Evolutionary conservation across 805 yeast genomes (phyloP).

Genomic region (Yarrowia sp.): DNA sequence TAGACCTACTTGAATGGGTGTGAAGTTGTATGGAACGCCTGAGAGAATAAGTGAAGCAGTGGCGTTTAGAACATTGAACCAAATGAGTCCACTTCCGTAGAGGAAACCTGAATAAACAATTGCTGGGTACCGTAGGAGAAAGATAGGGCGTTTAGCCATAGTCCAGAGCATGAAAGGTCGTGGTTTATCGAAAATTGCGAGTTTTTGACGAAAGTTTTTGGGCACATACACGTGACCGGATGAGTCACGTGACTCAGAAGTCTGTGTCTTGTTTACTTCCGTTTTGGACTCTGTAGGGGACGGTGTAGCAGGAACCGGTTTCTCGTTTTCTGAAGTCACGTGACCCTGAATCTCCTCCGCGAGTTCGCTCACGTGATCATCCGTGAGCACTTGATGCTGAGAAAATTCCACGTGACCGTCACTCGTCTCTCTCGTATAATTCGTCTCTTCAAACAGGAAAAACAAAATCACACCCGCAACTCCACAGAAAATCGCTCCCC

Average conservation of each 20-base stretch:
- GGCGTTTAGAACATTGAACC: slow-evolving; percentile 26
- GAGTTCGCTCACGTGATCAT: neutral
- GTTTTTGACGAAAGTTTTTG: slow-evolving; percentile 12
- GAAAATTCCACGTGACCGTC: neutral
- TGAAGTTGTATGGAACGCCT: neutral
- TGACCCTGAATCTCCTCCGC: neutral
- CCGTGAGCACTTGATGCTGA: neutral
- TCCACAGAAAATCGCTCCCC: slow-evolving; percentile 25
- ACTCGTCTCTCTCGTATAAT: neutral
- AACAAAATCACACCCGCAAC: neutral
- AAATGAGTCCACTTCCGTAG: slow-evolving; percentile 7
- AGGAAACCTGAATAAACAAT: slow-evolving; percentile 12
- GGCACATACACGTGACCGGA: neutral
- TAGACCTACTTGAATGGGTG: slow-evolving; percentile 7
- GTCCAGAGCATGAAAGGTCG: slow-evolving; percentile 21
- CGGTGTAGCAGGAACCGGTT: neutral
- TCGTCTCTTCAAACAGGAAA: slow-evolving; percentile 26
- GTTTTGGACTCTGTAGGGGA: no score
- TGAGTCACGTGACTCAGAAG: neutral
- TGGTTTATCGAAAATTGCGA: neutral
- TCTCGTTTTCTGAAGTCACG: neutral
- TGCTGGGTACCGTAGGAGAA: slow-evolving; percentile 1
- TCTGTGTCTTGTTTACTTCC: neutral
- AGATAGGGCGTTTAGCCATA: neutral
- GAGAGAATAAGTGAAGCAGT: slow-evolving; percentile 16